Evolutionary conservation across 2,329 filamentous ascomycete genomes (phyloP), one percentile per base, ranked within the genome.

Genomic region (Monilinia vaccinii-corymbosi): DNA sequence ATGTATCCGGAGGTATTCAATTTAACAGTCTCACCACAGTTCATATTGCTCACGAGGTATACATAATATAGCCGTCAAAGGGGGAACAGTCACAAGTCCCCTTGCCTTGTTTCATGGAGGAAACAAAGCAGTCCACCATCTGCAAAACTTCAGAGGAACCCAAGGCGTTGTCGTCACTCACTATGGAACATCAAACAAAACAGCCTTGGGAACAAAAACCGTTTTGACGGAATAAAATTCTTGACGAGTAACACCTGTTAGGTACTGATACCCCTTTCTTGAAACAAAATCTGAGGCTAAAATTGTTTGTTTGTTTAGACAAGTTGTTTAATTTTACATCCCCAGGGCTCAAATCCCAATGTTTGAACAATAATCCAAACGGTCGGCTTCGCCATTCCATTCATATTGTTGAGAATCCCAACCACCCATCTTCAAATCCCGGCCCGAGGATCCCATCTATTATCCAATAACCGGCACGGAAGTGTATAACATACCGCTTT

Each of bases 1-100:
- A 55, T 55, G 57, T 59, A 55, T 59, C 49, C 57, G 57, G 31
- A 59, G 42, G 57, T 55, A 53, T 53, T 55, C 51, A 32, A 53
- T 23, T 21, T 55, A 38, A 45, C n/a, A 59, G 51, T 55, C 49
- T 47, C 49, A 55, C 49, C 40, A 58, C 48, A 44, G n/a, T 23
- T 21, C 14, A 14, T 25, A 51, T 34, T 44, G 38, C 23, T 44
- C 34, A 51, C 34, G 49, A 52, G 46, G 45, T 45, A 44, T 40
- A 32, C 16, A 36, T 36, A 34, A 59, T 59, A 59, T 59, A 59
- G 42, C 28, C 49, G 23, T 46, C 18, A n/a, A 46, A 23, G 42
- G 31, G 32, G 40, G 25, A 25, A 46, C 23, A 59, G 49, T 59
- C 57, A 55, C 57, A 49, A 55, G 48, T 45, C 32, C 49, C 31